A percentile compares a stretch with the other conserved stretches of the same genome.
phyloP scores from a whole-genome alignment of 345 rosid genomes.

The Passiflora organensis region DNA sequence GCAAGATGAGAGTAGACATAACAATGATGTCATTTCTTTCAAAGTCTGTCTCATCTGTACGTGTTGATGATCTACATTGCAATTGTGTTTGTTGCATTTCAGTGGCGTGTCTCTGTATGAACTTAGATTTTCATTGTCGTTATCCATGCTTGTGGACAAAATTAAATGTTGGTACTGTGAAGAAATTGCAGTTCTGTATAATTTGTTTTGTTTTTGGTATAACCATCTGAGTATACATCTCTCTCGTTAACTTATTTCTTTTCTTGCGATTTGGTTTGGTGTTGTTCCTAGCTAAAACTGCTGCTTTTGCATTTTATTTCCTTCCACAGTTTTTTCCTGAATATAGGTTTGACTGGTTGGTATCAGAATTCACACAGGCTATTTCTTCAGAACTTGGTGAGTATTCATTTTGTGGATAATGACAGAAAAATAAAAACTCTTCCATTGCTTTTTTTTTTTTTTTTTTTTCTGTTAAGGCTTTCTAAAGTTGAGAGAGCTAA shows the following conservation, averaged over 20 bases:
- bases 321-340: slow-evolving; percentile 66
- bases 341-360: slow-evolving; percentile 77
- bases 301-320: background rate
- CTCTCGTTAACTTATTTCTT: no score
- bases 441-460: no score
- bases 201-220: no score
- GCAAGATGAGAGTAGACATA: slow-evolving; percentile 67
- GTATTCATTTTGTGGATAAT: slow-evolving; percentile 18
- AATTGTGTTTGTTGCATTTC: background rate
- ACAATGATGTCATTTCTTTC: slow-evolving; percentile 71
- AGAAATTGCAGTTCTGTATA: no score
- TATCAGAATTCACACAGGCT: slow-evolving; percentile 57
- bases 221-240: no score
- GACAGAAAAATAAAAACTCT: no score
- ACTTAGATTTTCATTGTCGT: background rate
- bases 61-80: background rate
- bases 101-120: background rate
- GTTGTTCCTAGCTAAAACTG: background rate
- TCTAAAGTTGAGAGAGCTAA: no score
- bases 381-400: slow-evolving; percentile 77
- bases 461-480: no score
- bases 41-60: slow-evolving; percentile 57
- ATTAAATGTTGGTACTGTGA: background rate
- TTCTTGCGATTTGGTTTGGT: background rate
- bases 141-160: background rate